Percentiles rank a stretch among this genome's conserved stretches.
Conservation (phyloP, 148 eudicot species). For the Rhododendron mucronatum region DNA sequence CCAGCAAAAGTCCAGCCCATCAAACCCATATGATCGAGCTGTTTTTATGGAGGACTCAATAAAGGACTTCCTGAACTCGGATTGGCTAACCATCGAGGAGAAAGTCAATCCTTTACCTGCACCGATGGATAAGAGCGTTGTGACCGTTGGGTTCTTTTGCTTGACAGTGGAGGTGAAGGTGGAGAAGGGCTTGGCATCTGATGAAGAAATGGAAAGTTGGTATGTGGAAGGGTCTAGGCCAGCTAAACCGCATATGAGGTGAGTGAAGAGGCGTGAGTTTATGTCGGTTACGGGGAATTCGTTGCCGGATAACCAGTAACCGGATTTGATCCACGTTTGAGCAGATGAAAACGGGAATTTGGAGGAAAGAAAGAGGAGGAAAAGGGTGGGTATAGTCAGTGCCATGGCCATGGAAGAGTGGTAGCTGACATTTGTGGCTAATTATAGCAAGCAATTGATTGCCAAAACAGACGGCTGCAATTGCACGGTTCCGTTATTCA, state of each 20-base stretch:
- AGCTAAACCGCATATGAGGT: background rate
- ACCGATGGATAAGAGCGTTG: background rate
- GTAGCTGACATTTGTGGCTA: no score
- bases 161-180: background rate
- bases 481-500: no score
- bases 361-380: background rate
- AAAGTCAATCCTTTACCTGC: no score
- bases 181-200: background rate
- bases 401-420: background rate
- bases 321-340: background rate
- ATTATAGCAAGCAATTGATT: no score
- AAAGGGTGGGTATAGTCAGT: background rate
- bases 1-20: constrained; percentile 28
- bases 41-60: constrained; percentile 31
- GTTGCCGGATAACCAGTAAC: background rate
- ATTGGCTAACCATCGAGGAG: constrained; percentile 8
- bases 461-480: no score
- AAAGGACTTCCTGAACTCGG: constrained; percentile 24
- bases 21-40: constrained; percentile 27
- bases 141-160: background rate
- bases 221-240: background rate
- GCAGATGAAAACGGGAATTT: background rate
- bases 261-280: background rate
- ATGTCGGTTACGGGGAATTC: background rate
- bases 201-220: background rate